Conservation (phyloP, 805 yeast genomes). For the Teunomyces aglyptinius region DNA sequence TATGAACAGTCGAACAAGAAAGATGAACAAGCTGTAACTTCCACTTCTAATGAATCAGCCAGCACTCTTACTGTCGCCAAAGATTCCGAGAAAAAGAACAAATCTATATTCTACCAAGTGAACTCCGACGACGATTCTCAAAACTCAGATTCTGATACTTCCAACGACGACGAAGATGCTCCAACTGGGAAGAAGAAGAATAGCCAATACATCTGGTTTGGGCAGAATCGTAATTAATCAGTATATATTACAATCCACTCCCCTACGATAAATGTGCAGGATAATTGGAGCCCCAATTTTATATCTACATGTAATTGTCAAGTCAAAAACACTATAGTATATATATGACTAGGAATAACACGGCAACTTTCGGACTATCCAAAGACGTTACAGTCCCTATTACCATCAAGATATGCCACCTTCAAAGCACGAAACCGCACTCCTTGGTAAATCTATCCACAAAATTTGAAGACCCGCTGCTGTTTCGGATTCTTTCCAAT, state of each 20-base stretch:
- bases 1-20: slow-evolving; percentile 9
- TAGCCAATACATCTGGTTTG: slow-evolving; percentile 37
- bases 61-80: not conserved
- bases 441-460: slow-evolving; percentile 26
- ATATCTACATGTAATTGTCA: not conserved
- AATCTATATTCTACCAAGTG: slow-evolving; percentile 33
- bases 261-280: not conserved
- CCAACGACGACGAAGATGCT: slow-evolving; percentile 14
- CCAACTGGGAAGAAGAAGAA: slow-evolving; percentile 9
- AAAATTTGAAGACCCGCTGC: slow-evolving; percentile 33
- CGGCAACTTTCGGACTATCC: slow-evolving; percentile 39
- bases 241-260: not conserved
- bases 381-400: slow-evolving; percentile 36
- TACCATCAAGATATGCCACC: slow-evolving; percentile 30
- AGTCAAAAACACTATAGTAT: not conserved
- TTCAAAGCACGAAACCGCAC: slow-evolving; percentile 18
- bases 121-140: slow-evolving; percentile 15
- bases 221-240: slow-evolving; percentile 20
- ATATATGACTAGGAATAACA: slow-evolving; percentile 14
- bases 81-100: slow-evolving; percentile 8
- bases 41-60: not conserved
- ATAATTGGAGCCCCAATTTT: not conserved
- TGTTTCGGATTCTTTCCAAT: slow-evolving; percentile 32
- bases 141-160: slow-evolving; percentile 7
- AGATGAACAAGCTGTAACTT: slow-evolving; percentile 3